These are phyloP conservation scores for Dactylellina leptospora DNA, from an alignment of 2,329 filamentous ascomycete genomes.

Conservation along the genomic window DNA sequence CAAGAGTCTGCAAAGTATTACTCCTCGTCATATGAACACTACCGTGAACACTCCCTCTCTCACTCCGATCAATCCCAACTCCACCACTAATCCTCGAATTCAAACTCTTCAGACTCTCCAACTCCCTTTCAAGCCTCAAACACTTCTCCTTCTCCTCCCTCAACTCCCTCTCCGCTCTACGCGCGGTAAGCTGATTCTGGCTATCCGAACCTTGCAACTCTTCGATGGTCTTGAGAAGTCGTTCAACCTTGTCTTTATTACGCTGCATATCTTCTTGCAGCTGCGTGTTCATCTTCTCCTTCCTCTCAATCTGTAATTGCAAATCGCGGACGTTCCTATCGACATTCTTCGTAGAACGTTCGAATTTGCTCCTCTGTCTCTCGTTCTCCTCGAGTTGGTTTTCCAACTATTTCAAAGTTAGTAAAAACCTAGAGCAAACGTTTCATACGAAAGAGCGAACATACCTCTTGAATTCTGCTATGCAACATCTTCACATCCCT, in stretches of 20 bases:
- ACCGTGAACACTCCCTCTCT: constrained; percentile 30
- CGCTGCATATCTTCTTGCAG: constrained; percentile 84
- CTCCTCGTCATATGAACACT: constrained; percentile 52
- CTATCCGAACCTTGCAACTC: constrained; percentile 91
- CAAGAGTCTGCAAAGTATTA: constrained; percentile 59
- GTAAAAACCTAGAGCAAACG: constrained; percentile 24
- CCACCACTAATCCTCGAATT: constrained; percentile 62
- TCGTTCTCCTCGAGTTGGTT: constrained; percentile 84
- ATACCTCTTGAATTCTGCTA: constrained; percentile 92
- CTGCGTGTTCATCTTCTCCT: constrained; percentile 84
- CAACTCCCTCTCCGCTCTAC: constrained; percentile 87
- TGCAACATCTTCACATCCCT: constrained; percentile 95
- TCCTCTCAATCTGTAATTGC: constrained; percentile 88
- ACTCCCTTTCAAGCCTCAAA: constrained; percentile 82
- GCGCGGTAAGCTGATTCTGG: constrained; percentile 78
- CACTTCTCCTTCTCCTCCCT: constrained; percentile 86
- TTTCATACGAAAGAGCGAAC: constrained; percentile 59
- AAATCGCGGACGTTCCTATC: constrained; percentile 94
- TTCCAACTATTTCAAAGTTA: constrained; percentile 72
- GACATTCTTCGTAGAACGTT: constrained; percentile 87
- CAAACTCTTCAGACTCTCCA: constrained; percentile 80
- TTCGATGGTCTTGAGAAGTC: constrained; percentile 88
- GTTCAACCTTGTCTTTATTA: constrained; percentile 88
- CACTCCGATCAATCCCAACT: constrained; percentile 16
- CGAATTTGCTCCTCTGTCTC: constrained; percentile 78